Conservation (phyloP, 2,329 filamentous ascomycete genomes). For the Mycosphaerella sp. region DNA sequence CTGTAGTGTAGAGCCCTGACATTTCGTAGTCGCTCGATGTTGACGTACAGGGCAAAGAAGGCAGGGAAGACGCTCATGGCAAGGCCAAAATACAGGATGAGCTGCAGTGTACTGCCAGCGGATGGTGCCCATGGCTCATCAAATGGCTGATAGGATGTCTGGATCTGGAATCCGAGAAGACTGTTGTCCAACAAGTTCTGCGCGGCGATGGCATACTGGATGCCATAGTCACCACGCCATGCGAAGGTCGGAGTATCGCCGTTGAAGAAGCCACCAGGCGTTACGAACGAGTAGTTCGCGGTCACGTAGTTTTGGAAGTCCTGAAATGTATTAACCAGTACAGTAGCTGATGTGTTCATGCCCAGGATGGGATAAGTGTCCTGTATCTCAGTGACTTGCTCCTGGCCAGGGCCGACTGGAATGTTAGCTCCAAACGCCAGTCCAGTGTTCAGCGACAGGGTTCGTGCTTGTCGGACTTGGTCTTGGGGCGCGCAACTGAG, state of each 20-base stretch:
- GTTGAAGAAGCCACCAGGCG: conserved; percentile 74
- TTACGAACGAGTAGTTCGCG: conserved; percentile 59
- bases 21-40: conserved; percentile 70
- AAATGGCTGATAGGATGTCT: conserved; percentile 67
- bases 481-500: conserved; percentile 44
- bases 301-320: conserved; percentile 64
- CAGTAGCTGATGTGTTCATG: conserved; percentile 35
- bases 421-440: conserved; percentile 26
- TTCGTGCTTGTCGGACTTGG: conserved; percentile 21
- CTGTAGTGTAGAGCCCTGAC: conserved; percentile 85
- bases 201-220: conserved; percentile 65
- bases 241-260: conserved; percentile 60
- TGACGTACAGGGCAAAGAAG: conserved; percentile 85
- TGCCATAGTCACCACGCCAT: conserved; percentile 59
- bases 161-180: conserved; percentile 61
- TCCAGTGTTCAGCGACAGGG: conserved; percentile 21
- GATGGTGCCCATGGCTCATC: conserved; percentile 64
- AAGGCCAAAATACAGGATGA: conserved; percentile 75
- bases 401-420: conserved; percentile 37
- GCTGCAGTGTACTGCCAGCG: conserved; percentile 67
- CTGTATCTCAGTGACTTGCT: conserved; percentile 29
- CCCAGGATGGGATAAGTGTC: conserved; percentile 24
- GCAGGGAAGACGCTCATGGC: conserved; percentile 73
- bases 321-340: conserved; percentile 55
- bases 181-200: conserved; percentile 87